Evolutionary conservation across 169 alveolate genomes (phyloP).

Genomic region (Eimeria praecox): DNA sequence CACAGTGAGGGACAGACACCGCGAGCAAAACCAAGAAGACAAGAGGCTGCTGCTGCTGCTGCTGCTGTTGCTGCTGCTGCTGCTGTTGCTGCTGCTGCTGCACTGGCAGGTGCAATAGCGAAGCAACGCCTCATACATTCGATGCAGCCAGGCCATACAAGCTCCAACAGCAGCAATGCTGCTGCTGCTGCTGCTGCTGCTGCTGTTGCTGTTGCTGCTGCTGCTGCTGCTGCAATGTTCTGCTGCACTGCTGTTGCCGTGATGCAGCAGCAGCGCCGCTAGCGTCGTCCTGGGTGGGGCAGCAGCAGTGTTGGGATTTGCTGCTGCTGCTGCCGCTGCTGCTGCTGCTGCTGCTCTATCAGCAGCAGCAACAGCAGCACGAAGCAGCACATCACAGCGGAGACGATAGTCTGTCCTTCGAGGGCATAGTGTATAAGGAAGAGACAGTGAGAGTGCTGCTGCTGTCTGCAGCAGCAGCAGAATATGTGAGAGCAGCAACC

Average conservation of each 20-base stretch:
- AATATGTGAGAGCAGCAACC: not conserved
- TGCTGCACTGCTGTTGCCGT: too few species aligned
- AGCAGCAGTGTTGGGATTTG: not conserved
- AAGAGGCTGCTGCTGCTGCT: constrained; percentile 14
- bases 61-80: not conserved
- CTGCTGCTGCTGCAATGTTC: too few species aligned
- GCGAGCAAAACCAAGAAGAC: not conserved
- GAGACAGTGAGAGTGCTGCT: not conserved
- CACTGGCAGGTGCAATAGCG: too few species aligned
- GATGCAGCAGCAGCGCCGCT: too few species aligned
- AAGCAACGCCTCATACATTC: not conserved
- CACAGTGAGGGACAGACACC: not conserved
- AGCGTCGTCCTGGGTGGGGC: constrained; percentile 12
- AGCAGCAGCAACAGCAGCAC: constrained; percentile 17
- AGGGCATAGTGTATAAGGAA: not conserved
- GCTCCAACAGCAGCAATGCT: not conserved
- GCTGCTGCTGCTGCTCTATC: constrained; percentile 24
- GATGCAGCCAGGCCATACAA: not conserved
- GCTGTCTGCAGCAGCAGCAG: not conserved
- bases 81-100: constrained; percentile 34
- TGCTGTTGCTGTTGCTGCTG: not conserved
- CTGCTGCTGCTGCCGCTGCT: constrained; percentile 51
- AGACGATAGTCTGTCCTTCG: not conserved
- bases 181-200: constrained; percentile 46
- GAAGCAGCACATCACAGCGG: not conserved